These are phyloP conservation scores for Pythium folliculosum DNA, from an alignment of 352 stramenopile species.

Conservation along the genomic window DNA sequence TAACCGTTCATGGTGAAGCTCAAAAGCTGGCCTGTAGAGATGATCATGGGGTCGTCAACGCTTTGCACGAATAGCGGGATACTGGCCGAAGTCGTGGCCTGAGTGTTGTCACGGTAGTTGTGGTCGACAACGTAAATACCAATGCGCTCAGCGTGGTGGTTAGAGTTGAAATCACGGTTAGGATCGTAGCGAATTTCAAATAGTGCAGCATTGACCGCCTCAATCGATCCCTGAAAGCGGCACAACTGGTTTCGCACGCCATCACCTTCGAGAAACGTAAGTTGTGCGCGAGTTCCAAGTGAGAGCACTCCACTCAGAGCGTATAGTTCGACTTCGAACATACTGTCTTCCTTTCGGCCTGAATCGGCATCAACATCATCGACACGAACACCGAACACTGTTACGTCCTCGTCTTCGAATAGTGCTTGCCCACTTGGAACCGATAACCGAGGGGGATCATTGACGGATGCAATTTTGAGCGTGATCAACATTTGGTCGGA, in stretches of 20 bases:
- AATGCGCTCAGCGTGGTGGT: conserved; percentile 59
- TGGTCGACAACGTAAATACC: conserved; percentile 57
- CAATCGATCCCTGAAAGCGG: conserved; percentile 52
- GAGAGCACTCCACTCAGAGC: conserved; percentile 52
- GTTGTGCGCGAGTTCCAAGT: conserved; percentile 28
- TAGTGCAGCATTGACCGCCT: conserved; percentile 61
- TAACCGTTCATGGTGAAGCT: conserved; percentile 48
- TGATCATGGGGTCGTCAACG: conserved; percentile 42
- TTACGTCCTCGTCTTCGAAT: conserved; percentile 61
- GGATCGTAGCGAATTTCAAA: conserved; percentile 77
- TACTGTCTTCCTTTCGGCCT: conserved; percentile 30
- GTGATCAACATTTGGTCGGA: conserved; percentile 39
- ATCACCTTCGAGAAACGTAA: conserved; percentile 59
- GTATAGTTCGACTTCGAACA: conserved; percentile 66
- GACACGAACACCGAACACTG: conserved; percentile 66
- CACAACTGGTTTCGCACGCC: conserved; percentile 51
- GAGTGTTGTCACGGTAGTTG: conserved; percentile 54
- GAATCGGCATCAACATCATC: conserved; percentile 55
- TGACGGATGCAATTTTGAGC: conserved; percentile 56
- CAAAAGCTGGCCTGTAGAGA: conserved; percentile 40
- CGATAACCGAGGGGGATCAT: conserved; percentile 56
- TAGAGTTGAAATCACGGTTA: conserved; percentile 73
- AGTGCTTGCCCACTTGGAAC: conserved; percentile 54
- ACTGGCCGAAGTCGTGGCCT: conserved; percentile 40
- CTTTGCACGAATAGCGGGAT: conserved; percentile 52